A percentile compares a stretch with the other conserved stretches of the same genome.
Conservation (phyloP, 305 asterid species). For the Nicotiana rustica region DNA sequence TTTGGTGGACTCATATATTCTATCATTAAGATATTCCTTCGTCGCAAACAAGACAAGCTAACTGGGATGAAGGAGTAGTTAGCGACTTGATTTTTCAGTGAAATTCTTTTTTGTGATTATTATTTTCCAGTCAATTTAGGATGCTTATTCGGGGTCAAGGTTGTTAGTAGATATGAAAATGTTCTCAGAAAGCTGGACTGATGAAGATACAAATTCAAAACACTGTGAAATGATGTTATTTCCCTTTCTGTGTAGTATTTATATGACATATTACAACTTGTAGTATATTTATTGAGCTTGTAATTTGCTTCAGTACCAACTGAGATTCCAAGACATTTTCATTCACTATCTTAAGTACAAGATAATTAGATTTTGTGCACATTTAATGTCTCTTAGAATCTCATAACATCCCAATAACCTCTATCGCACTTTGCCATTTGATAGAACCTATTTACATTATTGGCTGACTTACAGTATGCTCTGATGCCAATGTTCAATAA, state of each 20-base stretch:
- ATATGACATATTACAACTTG: too few relatives aligned
- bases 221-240: background rate
- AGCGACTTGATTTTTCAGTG: background rate
- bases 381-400: background rate
- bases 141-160: background rate
- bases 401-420: background rate
- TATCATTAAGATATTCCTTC: too few relatives aligned
- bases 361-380: background rate
- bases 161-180: background rate
- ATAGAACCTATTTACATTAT: conserved; percentile 33
- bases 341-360: background rate
- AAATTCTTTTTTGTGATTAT: background rate
- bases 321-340: background rate
- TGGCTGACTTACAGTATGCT: conserved; percentile 20
- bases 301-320: background rate
- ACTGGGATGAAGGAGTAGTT: too few relatives aligned
- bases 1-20: too few relatives aligned
- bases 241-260: too few relatives aligned
- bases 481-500: background rate
- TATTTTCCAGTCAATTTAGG: background rate
- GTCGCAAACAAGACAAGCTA: background rate
- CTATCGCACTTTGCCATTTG: background rate
- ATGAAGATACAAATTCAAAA: background rate
- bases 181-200: background rate
- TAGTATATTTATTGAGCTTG: too few relatives aligned